Conservation (phyloP, 805 yeast species). For the Candida xiaguanensis region DNA sequence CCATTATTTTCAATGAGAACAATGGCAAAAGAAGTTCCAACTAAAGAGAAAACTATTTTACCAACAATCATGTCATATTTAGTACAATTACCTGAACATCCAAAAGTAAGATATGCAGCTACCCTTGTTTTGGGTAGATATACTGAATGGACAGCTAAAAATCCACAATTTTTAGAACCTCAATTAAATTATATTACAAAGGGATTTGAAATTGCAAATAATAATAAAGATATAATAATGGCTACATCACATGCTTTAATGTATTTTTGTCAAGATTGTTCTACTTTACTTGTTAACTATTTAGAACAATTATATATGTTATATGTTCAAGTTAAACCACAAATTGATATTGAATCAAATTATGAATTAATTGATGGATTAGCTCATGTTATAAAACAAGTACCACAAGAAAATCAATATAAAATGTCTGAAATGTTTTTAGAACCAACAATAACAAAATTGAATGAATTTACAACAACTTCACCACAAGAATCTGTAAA, state of each 20-base stretch:
- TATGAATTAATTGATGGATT: slow-evolving; percentile 87
- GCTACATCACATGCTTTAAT: slow-evolving; percentile 93
- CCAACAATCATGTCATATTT: slow-evolving; percentile 74
- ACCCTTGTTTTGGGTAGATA: slow-evolving; percentile 93
- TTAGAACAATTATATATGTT: slow-evolving; percentile 74
- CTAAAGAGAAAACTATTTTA: slow-evolving; percentile 58
- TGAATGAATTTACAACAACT: slow-evolving; percentile 23
- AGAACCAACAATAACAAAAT: slow-evolving; percentile 55
- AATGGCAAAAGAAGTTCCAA: slow-evolving; percentile 87
- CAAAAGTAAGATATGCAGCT: slow-evolving; percentile 86
- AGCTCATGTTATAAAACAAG: slow-evolving; percentile 72
- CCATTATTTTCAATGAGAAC: slow-evolving; percentile 85
- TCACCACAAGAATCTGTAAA: slow-evolving; percentile 24
- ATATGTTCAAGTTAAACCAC: slow-evolving; percentile 50
- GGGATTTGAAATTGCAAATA: slow-evolving; percentile 50
- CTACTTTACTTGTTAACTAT: slow-evolving; percentile 56
- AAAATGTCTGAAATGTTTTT: slow-evolving; percentile 60
- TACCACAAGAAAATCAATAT: slow-evolving; percentile 49
- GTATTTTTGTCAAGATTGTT: slow-evolving; percentile 93
- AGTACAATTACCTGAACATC: slow-evolving; percentile 74
- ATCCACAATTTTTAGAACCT: slow-evolving; percentile 75
- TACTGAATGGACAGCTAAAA: slow-evolving; percentile 89
- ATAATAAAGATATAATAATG: slow-evolving; percentile 50
- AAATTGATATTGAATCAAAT: slow-evolving; percentile 63
- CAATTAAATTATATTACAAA: slow-evolving; percentile 80